Evolutionary conservation across 2,329 filamentous ascomycete genomes (phyloP).

Genomic region (Bertia moriformis): DNA sequence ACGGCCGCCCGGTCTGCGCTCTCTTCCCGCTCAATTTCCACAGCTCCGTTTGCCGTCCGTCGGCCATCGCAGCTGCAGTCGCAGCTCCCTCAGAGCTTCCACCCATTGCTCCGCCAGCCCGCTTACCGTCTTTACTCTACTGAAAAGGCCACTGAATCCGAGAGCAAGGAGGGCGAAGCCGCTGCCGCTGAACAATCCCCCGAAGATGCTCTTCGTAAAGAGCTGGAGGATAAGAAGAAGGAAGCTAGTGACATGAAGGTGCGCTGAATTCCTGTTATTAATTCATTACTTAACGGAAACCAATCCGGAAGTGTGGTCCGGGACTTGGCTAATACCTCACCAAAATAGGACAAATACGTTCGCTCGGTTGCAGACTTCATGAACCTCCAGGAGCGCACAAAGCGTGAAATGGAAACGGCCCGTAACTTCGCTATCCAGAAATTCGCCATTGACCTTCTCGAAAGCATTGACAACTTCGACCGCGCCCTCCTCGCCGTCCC

Average conservation of each 20-base stretch:
- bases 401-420: conserved; percentile 46
- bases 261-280: neutral
- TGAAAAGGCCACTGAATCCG: neutral
- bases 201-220: conserved; percentile 25
- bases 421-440: conserved; percentile 52
- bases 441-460: conserved; percentile 52
- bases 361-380: conserved; percentile 56
- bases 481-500: conserved; percentile 47
- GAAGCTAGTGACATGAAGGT: conserved; percentile 52
- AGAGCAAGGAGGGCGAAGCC: neutral
- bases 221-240: conserved; percentile 48
- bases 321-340: no score
- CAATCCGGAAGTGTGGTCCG: no score
- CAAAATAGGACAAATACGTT: conserved; percentile 55
- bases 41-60: neutral
- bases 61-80: neutral
- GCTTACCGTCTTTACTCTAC: neutral
- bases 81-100: neutral
- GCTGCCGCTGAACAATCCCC: neutral
- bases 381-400: conserved; percentile 56
- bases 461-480: conserved; percentile 57
- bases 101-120: neutral
- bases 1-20: neutral
- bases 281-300: no score
- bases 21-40: neutral